Evolutionary conservation across 306 rosid genomes (phyloP).

Genomic region (Mimosa bimucronata): DNA sequence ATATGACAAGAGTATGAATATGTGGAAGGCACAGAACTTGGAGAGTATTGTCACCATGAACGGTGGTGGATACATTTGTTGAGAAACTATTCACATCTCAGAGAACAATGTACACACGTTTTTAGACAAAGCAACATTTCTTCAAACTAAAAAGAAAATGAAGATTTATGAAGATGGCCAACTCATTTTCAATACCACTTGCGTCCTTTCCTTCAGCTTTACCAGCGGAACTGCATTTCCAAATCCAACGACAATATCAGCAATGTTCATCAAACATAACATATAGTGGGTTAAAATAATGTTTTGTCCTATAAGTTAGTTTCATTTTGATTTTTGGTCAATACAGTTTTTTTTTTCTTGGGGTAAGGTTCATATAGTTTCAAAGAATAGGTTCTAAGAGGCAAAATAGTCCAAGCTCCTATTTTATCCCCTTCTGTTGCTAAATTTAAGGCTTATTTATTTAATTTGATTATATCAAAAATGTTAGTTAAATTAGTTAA

Average conservation of each 20-base stretch:
- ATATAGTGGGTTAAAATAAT: no score
- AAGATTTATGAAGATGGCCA: neutral
- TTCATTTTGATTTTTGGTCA: no score
- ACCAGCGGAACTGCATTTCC: conserved; percentile 17
- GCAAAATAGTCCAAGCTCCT: no score
- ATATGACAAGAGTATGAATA: neutral
- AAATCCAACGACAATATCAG: neutral
- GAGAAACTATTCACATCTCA: neutral
- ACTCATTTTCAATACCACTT: neutral
- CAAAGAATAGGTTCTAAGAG: no score
- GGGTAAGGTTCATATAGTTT: no score
- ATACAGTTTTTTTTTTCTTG: no score
- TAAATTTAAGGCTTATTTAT: no score
- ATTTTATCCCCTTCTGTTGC: no score
- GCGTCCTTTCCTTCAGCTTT: neutral
- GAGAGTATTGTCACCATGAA: neutral
- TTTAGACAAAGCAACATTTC: neutral
- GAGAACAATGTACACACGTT: neutral
- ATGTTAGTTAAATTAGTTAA: no score
- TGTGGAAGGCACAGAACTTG: neutral
- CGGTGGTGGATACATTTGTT: neutral
- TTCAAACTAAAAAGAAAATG: neutral
- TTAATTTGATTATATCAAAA: no score
- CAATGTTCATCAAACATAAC: neutral
- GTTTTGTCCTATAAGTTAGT: no score